Base-by-base conservation (phyloP, 2,329 filamentous ascomycete genomes). In the Fusarium mundagurra region DNA sequence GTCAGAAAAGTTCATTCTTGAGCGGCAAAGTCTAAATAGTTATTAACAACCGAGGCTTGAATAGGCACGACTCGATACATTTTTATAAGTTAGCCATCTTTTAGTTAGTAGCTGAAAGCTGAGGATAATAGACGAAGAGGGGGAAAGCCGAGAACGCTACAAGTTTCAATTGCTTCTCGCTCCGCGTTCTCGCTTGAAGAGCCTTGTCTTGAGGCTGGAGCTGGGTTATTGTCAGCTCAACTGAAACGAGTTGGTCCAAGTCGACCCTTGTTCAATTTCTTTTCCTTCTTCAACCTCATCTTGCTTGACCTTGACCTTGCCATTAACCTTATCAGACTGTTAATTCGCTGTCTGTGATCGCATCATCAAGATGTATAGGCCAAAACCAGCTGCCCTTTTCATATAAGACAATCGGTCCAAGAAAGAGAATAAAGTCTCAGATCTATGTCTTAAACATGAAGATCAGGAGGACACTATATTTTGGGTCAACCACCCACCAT, bases 371-470 rank as follows among this genome's bases (percentile, higher is more conserved):
- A 67, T 53, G 50, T 60, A 68, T 53, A 58, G 48, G 45, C 18
- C 53, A 62, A 27, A 31, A 22, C 22, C 44, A 58, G 63, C 29
- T 47, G 58, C 43, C 57, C 60, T 43, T 71, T 73, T 64, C 53
- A 60, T 55, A 58, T 65, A 53, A 61, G 45, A 68, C 41, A 55
- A 67, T 34, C 67, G 57, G 70, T 48, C 43, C 29, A 36, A 58
- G 36, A 34, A 47, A 31, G 53, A 59, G 18, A 57, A 64, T 10
- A 69, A 36, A 53, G 60, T 65, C 60, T 72, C 68, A 67, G 64
- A 75, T 75, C 57, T 55, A 36, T 75, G 72, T 73, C 64, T 67
- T 43, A 60, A 65, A 63, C 67, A 54, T 38, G 41, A 33, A 60
- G 67, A 64, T 47, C 50, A 64, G 58, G 41, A 53, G 39, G 59